These are phyloP conservation scores for Fennellomyces sp. DNA, from an alignment of 371 early-diverging fungal genomes.

Conservation along the genomic window DNA sequence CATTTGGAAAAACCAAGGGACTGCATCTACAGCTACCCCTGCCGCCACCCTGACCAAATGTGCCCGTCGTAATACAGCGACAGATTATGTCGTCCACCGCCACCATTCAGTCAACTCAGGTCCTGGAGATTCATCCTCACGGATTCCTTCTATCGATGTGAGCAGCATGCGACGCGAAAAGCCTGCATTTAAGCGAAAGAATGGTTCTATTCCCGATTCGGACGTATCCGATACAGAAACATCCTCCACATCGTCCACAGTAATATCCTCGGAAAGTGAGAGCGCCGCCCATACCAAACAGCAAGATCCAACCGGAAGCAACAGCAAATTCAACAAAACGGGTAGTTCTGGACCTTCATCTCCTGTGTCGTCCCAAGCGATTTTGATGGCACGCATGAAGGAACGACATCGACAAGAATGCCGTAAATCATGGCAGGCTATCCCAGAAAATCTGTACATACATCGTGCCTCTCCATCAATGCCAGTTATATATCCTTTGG, in stretches of 20 bases:
- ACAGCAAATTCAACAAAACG: not conserved
- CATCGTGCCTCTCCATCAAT: not conserved
- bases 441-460: not conserved
- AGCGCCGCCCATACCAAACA: not conserved
- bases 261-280: not conserved
- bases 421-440: conserved; percentile 17
- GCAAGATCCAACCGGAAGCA: not conserved
- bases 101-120: not conserved
- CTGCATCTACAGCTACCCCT: not conserved
- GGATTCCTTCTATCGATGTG: no score
- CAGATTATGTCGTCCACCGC: not conserved
- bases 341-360: not conserved
- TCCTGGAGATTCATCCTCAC: not conserved
- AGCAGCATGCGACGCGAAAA: not conserved
- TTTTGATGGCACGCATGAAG: conserved; percentile 23
- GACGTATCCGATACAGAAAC: conserved; percentile 14
- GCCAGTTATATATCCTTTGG: not conserved
- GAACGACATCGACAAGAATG: conserved; percentile 27
- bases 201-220: conserved; percentile 11
- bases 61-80: no score
- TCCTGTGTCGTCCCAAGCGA: not conserved
- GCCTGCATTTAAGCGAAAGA: conserved; percentile 6
- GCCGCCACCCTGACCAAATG: conserved; percentile 13
- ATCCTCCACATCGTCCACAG: not conserved
- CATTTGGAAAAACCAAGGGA: not conserved